Conservation (phyloP, 768 basidiomycete genomes). For the Daedaleopsis sinensis region DNA sequence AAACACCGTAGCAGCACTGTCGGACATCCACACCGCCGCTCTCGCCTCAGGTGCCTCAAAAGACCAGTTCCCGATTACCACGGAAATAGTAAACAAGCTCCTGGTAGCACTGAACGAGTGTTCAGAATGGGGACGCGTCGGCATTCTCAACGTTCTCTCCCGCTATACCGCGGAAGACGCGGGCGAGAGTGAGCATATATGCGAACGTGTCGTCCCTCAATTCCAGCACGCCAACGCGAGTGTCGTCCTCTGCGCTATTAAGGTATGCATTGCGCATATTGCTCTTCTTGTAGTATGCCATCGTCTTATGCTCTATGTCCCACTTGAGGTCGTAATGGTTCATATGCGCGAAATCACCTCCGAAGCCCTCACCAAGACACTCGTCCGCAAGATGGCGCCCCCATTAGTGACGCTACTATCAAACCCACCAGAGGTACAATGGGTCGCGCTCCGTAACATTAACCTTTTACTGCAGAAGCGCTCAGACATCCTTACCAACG, state of each 20-base stretch:
- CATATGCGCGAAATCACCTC: constrained; percentile 84
- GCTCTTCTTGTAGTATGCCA: background rate
- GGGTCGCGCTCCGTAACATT: constrained; percentile 97
- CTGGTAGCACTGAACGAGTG: constrained; percentile 96
- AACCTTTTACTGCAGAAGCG: constrained; percentile 95
- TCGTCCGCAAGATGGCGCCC: constrained; percentile 96
- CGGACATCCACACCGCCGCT: constrained; percentile 87
- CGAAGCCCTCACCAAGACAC: constrained; percentile 82
- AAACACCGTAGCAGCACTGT: constrained; percentile 91
- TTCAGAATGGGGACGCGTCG: constrained; percentile 98
- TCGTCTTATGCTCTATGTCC: background rate
- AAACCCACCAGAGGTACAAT: constrained; percentile 96
- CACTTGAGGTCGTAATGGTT: constrained; percentile 90
- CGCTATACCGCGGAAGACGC: constrained; percentile 85
- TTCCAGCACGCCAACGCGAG: constrained; percentile 97
- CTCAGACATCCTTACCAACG: constrained; percentile 85
- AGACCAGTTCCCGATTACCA: constrained; percentile 82
- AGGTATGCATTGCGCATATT: constrained; percentile 49
- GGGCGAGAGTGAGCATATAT: constrained; percentile 97
- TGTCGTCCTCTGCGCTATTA: constrained; percentile 95
- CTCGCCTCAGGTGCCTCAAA: constrained; percentile 59
- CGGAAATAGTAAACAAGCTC: constrained; percentile 81
- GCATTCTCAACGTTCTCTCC: constrained; percentile 84
- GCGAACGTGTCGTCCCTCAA: constrained; percentile 97
- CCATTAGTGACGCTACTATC: constrained; percentile 94